phyloP scores from a whole-genome alignment of 768 basidiomycete genomes.

The Termitomyces heimii region DNA sequence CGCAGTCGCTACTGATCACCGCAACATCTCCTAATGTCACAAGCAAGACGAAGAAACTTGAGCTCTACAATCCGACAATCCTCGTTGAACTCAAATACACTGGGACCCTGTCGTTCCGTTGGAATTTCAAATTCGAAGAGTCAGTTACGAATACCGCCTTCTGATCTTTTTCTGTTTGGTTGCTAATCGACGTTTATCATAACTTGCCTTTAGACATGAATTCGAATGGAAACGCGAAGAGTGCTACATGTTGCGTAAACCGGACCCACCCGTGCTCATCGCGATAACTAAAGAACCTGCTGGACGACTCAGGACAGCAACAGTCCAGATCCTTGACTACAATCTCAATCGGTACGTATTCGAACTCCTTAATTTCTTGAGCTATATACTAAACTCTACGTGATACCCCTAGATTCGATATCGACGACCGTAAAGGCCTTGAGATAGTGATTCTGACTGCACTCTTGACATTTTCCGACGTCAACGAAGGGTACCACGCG shows the following conservation, averaged over 20 bases:
- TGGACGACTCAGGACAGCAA: conserved; percentile 55
- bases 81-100: conserved; percentile 69
- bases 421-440: conserved; percentile 79
- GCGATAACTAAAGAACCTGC: conserved; percentile 75
- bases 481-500: conserved; percentile 49
- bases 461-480: conserved; percentile 72
- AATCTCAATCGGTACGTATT: conserved; percentile 64
- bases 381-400: background rate
- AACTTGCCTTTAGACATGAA: conserved; percentile 48
- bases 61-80: conserved; percentile 68
- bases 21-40: conserved; percentile 58
- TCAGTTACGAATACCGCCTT: conserved; percentile 31
- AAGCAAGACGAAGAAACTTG: conserved; percentile 69
- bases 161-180: background rate
- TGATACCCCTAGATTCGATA: conserved; percentile 57
- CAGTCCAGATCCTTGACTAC: conserved; percentile 79
- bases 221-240: conserved; percentile 86
- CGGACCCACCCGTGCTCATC: conserved; percentile 82
- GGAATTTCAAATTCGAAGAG: conserved; percentile 83
- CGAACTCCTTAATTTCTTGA: background rate
- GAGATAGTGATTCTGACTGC: conserved; percentile 78
- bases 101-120: conserved; percentile 68
- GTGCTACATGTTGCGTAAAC: conserved; percentile 78
- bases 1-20: conserved; percentile 64
- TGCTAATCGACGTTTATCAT: background rate